Evolutionary conservation across 2,329 filamentous ascomycete species (phyloP), one percentile per base, ranked within the genome.

Genomic region (Meredithiella fracta): DNA sequence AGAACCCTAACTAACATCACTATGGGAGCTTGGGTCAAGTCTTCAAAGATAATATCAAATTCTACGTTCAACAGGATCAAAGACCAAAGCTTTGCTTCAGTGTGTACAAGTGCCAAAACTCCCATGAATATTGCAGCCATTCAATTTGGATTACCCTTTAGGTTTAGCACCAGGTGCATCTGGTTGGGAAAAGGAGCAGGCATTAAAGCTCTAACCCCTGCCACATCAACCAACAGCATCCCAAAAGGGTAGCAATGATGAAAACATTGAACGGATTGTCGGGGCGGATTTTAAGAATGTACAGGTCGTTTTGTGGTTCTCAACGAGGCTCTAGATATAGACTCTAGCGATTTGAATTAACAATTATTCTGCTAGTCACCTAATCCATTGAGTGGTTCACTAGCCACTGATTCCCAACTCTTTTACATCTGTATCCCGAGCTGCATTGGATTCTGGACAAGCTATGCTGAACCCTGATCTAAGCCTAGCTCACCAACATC

Each of bases 111-210:
- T 53, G 40, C 38, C 15, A 51, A 1, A 42, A 20, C 20, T 53
- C 56, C 57, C 55, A 58, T 55, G 53, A 47, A 55, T 55, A 47
- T 42, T 55, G 40, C 50, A 52, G 57, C 38, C 22, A 40, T 47
- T 7, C 42, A 29, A 22, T 31, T 22, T 5, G n/a, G 47, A 29
- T 40, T 56, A 56, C 57, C 57, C 23, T 50, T 59, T 51, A 2
- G 54, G 54, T 26, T 49, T 59, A 56, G 57, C 54, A 55, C 44
- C 25, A 17, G 50, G 57, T 59, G 54, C 23, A 53, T 53, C 54
- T 51, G 54, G 57, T 56, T 59, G 57, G 50, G 53, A 59, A 50
- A 56, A 38, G 22, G 40, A 42, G 25, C 53, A 49, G 38, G 50
- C 37, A 42, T 58, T 47, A 40, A 49, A 49, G 44, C 22, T 25